Evolutionary conservation across 2,329 filamentous ascomycete genomes (phyloP).

Genomic region (Drechslerella coelobrocha): DNA sequence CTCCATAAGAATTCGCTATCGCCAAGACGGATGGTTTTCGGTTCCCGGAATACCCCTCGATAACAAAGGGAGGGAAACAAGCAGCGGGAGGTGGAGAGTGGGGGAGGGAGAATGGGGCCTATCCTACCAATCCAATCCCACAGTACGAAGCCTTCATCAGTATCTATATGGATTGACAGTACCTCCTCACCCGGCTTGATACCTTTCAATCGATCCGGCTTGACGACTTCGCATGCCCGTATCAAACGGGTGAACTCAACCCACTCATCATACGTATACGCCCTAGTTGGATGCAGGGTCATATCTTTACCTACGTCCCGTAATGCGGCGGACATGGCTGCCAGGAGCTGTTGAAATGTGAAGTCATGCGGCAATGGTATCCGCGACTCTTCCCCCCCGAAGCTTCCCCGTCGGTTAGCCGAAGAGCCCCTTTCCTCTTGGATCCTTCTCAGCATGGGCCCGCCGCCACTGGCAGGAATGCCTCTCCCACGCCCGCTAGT

Average conservation of each 20-base stretch:
- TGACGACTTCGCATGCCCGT: slow-evolving; percentile 54
- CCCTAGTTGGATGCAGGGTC: slow-evolving; percentile 63
- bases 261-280: slow-evolving; percentile 85
- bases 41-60: background rate
- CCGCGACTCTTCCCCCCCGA: slow-evolving; percentile 7
- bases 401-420: slow-evolving; percentile 12
- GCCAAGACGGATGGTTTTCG: background rate
- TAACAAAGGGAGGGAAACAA: background rate
- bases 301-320: slow-evolving; percentile 33
- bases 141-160: slow-evolving; percentile 45
- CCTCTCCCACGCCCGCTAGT: background rate
- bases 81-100: background rate
- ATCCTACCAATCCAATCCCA: slow-evolving; percentile 49
- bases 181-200: slow-evolving; percentile 54
- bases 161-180: slow-evolving; percentile 31
- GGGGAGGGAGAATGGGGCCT: background rate
- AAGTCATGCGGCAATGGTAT: slow-evolving; percentile 39
- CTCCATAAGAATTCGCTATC: background rate
- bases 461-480: background rate
- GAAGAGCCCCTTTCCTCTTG: background rate
- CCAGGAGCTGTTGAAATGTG: slow-evolving; percentile 36
- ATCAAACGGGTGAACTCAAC: slow-evolving; percentile 82
- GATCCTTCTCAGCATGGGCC: background rate
- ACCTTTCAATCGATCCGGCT: slow-evolving; percentile 66
- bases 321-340: slow-evolving; percentile 22